phyloP scores from a whole-genome alignment of 257 asterid species.

The Fraxinus americana region DNA sequence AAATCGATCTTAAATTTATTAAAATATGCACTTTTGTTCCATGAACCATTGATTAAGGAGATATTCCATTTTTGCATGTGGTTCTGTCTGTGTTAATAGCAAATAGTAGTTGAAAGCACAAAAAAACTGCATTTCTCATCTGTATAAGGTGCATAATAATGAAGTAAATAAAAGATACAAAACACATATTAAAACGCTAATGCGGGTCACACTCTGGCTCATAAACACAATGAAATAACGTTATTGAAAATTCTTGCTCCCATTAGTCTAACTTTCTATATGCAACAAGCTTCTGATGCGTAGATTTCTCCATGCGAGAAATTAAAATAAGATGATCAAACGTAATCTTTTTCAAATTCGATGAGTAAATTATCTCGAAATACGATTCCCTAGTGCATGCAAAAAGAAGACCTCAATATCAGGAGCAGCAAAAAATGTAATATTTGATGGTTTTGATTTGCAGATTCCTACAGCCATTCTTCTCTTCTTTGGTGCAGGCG shows the following conservation, averaged over 20 bases:
- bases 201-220: too few relatives aligned
- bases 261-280: not conserved
- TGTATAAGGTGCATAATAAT: not conserved
- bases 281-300: too few relatives aligned
- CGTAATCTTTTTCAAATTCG: too few relatives aligned
- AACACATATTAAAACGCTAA: not conserved
- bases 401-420: constrained; percentile 55
- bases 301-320: not conserved
- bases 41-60: too few relatives aligned
- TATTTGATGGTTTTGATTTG: constrained; percentile 24
- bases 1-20: too few relatives aligned
- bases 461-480: constrained; percentile 22
- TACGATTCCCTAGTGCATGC: constrained; percentile 18
- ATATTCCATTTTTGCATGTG: too few relatives aligned
- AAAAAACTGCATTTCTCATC: not conserved
- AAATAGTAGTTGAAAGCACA: not conserved
- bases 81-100: not conserved
- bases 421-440: constrained; percentile 39
- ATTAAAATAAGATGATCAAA: too few relatives aligned
- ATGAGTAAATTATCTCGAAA: constrained; percentile 18
- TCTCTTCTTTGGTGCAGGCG: constrained; percentile 64
- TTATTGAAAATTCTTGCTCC: not conserved
- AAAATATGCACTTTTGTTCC: too few relatives aligned
- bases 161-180: not conserved
- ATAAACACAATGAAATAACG: not conserved